Conservation (phyloP, 305 asterid species). For the Fraxinus latifolia region DNA sequence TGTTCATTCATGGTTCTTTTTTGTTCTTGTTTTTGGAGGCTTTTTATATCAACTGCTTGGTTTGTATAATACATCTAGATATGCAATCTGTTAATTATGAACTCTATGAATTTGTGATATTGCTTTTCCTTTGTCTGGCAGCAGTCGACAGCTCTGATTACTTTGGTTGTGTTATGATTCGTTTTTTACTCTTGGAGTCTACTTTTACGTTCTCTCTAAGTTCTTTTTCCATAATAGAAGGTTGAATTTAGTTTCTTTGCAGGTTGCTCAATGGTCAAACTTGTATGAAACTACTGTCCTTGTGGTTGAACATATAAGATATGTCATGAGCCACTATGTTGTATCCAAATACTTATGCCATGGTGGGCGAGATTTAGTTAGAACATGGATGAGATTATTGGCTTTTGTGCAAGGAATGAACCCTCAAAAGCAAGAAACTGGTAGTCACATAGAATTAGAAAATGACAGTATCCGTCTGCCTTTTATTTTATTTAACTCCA, state of each 20-base stretch:
- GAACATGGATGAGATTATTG: constrained; percentile 81
- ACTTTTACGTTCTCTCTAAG: not conserved
- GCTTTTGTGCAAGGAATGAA: constrained; percentile 93
- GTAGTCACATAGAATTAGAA: constrained; percentile 80
- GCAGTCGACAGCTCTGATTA: not conserved
- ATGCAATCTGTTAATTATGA: not conserved
- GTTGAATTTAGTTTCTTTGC: constrained; percentile 35
- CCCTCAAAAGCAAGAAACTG: constrained; percentile 83
- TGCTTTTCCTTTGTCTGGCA: not conserved
- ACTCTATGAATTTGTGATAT: not conserved
- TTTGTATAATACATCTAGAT: not conserved
- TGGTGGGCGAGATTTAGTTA: constrained; percentile 67
- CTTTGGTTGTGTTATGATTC: not conserved
- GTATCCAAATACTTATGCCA: constrained; percentile 66
- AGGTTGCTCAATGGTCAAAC: constrained; percentile 64
- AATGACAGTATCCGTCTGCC: constrained; percentile 71
- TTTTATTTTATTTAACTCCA: constrained; percentile 63
- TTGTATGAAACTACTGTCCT: constrained; percentile 71
- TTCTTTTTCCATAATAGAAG: constrained; percentile 20
- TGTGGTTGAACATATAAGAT: constrained; percentile 78
- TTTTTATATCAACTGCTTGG: not conserved
- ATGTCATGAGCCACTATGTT: constrained; percentile 85
- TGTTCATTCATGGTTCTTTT: not conserved
- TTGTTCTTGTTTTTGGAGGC: not conserved
- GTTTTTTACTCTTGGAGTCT: not conserved